phyloP scores from a whole-genome alignment of 306 rosid species.

The Lathyrus aphaca region DNA sequence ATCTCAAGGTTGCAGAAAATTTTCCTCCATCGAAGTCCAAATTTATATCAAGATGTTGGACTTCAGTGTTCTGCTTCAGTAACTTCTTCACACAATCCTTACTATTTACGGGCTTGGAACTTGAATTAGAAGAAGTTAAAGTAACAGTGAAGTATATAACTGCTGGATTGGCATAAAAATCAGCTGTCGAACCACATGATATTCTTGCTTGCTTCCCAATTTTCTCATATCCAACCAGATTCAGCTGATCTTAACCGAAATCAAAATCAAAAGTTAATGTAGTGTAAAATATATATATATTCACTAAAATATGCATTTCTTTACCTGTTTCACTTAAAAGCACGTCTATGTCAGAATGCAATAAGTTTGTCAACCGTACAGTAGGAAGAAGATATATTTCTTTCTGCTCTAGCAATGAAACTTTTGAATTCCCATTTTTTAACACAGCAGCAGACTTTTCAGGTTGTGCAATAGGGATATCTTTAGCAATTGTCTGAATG shows the following conservation, averaged over 20 bases:
- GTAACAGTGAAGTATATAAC: constrained; percentile 71
- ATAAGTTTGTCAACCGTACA: constrained; percentile 71
- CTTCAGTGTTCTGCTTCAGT: constrained; percentile 67
- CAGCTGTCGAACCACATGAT: constrained; percentile 63
- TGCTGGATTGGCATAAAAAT: constrained; percentile 80
- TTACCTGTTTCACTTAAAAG: constrained; percentile 81
- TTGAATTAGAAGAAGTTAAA: constrained; percentile 56
- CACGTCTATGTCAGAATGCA: constrained; percentile 77
- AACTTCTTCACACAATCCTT: constrained; percentile 83
- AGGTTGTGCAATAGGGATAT: constrained; percentile 65
- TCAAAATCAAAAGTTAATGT: constrained; percentile 37
- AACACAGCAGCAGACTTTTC: constrained; percentile 46
- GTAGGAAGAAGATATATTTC: constrained; percentile 93
- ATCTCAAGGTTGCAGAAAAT: constrained; percentile 70
- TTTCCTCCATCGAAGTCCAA: constrained; percentile 82
- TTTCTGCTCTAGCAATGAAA: constrained; percentile 78
- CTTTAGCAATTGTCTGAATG: constrained; percentile 72
- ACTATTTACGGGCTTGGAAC: constrained; percentile 76
- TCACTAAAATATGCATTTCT: constrained; percentile 36
- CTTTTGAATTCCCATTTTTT: constrained; percentile 53
- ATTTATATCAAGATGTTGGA: constrained; percentile 64
- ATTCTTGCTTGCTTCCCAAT: constrained; percentile 66
- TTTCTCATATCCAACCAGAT: constrained; percentile 48
- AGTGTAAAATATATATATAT: constrained; percentile 32
- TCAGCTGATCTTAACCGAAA: constrained; percentile 58